Conservation (phyloP, 805 yeast genomes). For the Saccharomyces kudriavzevii region DNA sequence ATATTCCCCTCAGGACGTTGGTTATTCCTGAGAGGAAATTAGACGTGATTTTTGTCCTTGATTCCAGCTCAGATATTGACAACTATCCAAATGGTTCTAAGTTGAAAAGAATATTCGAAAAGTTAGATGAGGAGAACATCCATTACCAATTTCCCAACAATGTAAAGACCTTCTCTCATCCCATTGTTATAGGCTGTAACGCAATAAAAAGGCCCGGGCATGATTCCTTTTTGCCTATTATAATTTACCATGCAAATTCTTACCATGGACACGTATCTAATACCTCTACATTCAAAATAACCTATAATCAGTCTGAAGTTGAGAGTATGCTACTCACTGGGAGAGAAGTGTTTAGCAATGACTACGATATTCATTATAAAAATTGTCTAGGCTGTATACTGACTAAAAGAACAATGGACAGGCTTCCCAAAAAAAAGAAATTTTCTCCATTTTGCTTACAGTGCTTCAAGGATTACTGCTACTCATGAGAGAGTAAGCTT, state of each 20-base stretch:
- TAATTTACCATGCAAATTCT: conserved; percentile 45
- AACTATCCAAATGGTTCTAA: conserved; percentile 58
- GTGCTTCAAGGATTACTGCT: conserved; percentile 37
- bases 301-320: conserved; percentile 40
- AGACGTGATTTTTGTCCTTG: conserved; percentile 58
- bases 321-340: conserved; percentile 44
- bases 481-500: conserved; percentile 5
- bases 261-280: conserved; percentile 39
- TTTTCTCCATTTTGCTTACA: conserved; percentile 30
- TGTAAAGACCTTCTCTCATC: conserved; percentile 29
- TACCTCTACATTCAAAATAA: conserved; percentile 51
- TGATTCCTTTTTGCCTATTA: conserved; percentile 36
- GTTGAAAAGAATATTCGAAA: conserved; percentile 32
- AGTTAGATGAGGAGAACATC: conserved; percentile 5
- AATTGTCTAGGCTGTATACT: conserved; percentile 52
- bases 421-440: conserved; percentile 6
- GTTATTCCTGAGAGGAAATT: conserved; percentile 51
- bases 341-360: conserved; percentile 40
- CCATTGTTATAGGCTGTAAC: conserved; percentile 79
- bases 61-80: conserved; percentile 43
- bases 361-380: conserved; percentile 34
- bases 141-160: conserved; percentile 21
- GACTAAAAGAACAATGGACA: conserved; percentile 45
- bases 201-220: conserved; percentile 10
- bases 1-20: conserved; percentile 60